Evolutionary conservation across 2,329 filamentous ascomycete species (phyloP).

Genomic region (Exophiala viscosa): DNA sequence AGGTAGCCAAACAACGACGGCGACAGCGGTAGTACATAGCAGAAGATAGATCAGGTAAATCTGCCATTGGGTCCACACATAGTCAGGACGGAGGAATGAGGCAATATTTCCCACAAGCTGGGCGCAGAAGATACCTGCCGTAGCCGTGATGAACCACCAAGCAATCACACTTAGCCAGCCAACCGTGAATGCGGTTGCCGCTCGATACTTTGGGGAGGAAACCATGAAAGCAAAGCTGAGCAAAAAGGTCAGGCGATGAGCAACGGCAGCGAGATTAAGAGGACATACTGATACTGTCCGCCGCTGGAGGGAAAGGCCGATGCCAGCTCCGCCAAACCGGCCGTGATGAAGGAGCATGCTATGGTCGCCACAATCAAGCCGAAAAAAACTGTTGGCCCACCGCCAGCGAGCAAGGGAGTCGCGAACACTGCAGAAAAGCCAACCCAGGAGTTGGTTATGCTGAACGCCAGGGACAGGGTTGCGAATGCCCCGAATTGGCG

Average conservation of each 20-base stretch:
- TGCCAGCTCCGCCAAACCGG: conserved; percentile 29
- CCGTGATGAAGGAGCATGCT: conserved; percentile 27
- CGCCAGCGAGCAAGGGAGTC: conserved; percentile 28
- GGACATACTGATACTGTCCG: conserved; percentile 31
- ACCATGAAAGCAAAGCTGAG: conserved; percentile 30
- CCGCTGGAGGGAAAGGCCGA: conserved; percentile 29
- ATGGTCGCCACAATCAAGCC: conserved; percentile 27
- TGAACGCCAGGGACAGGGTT: conserved; percentile 30
- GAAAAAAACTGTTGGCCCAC: conserved; percentile 29
- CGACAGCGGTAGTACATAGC: conserved; percentile 9
- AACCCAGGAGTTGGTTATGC: conserved; percentile 35
- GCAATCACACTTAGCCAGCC: conserved; percentile 31
- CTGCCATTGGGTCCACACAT: conserved; percentile 25
- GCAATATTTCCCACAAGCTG: conserved; percentile 16
- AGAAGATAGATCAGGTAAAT: conserved; percentile 27
- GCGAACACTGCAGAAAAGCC: conserved; percentile 30
- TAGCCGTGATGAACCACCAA: conserved; percentile 27
- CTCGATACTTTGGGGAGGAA: conserved; percentile 9
- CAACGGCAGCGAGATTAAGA: not conserved
- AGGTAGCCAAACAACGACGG: conserved; percentile 17
- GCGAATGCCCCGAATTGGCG: conserved; percentile 28
- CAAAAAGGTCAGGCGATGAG: no score
- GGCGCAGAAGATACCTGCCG: conserved; percentile 21
- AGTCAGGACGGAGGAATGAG: conserved; percentile 20
- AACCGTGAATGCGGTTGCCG: conserved; percentile 24